These are phyloP conservation scores for Margaritispora aquatica DNA, from an alignment of 495 filamentous ascomycete species.

Conservation along the genomic window DNA sequence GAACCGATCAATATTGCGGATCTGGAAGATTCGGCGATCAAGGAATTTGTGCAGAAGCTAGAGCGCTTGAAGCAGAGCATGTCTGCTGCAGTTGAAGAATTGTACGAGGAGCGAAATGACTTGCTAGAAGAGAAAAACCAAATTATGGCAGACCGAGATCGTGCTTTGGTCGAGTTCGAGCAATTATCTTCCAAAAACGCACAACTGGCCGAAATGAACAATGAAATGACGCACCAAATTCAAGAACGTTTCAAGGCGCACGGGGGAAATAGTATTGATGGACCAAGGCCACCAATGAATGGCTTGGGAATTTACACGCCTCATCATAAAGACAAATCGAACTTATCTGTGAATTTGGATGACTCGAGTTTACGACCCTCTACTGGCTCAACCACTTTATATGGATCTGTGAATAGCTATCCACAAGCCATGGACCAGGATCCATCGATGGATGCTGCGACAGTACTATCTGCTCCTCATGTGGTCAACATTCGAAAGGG, in stretches of 20 bases:
- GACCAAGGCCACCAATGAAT: constrained; percentile 50
- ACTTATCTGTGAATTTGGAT: constrained; percentile 56
- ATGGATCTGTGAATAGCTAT: constrained; percentile 20
- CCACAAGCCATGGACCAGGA: constrained; percentile 30
- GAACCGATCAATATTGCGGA: constrained; percentile 66
- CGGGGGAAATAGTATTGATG: constrained; percentile 41
- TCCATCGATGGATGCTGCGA: constrained; percentile 45
- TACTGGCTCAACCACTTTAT: constrained; percentile 30
- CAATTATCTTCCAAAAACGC: constrained; percentile 89
- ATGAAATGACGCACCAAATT: constrained; percentile 87
- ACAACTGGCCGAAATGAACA: constrained; percentile 89
- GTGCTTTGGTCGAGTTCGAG: constrained; percentile 91
- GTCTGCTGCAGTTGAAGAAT: constrained; percentile 70
- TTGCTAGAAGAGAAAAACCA: constrained; percentile 75
- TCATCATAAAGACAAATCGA: constrained; percentile 65
- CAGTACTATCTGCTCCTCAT: constrained; percentile 68
- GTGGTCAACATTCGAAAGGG: constrained; percentile 89
- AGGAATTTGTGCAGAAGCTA: constrained; percentile 81
- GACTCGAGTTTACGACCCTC: constrained; percentile 39
- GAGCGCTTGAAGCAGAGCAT: constrained; percentile 79
- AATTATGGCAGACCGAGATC: constrained; percentile 76
- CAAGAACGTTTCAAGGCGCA: constrained; percentile 86
- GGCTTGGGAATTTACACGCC: constrained; percentile 79
- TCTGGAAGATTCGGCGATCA: constrained; percentile 76
- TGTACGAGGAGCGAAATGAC: constrained; percentile 76